Conservation (phyloP, 176 grass and related monocot genomes). For the Avena atlantica region DNA sequence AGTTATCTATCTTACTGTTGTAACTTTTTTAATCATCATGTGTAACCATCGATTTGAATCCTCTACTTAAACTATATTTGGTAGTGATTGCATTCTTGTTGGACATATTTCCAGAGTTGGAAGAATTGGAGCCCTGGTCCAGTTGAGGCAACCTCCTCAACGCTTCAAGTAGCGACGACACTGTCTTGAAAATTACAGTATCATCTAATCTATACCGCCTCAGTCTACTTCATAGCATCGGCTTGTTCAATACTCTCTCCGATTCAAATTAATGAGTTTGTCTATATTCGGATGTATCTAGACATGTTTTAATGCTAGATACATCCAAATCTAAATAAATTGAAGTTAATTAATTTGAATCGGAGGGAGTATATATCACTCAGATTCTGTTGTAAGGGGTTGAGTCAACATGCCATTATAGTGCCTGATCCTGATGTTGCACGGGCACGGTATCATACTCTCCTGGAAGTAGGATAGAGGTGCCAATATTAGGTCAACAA, state of each 20-base stretch:
- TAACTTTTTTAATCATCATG: too few species aligned
- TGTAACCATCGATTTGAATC: too few species aligned
- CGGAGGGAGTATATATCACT: neutral
- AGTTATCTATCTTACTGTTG: too few species aligned
- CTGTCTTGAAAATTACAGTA: conserved; percentile 61
- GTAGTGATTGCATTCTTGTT: neutral
- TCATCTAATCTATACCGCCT: neutral
- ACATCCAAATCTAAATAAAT: too few species aligned
- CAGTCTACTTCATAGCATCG: neutral
- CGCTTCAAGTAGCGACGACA: conserved; percentile 94
- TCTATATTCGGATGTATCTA: too few species aligned
- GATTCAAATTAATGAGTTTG: too few species aligned
- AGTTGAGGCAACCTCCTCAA: conserved; percentile 95
- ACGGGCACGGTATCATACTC: conserved; percentile 79
- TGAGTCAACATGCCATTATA: conserved; percentile 70
- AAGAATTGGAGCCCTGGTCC: conserved; percentile 98
- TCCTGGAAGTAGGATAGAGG: conserved; percentile 56
- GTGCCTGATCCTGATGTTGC: conserved; percentile 81
- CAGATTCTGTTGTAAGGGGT: neutral
- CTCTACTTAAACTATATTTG: too few species aligned
- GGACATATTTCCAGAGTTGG: conserved; percentile 65
- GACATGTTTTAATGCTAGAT: too few species aligned
- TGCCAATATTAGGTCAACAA: conserved; percentile 19
- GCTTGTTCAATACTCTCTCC: neutral
- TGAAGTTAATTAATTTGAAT: too few species aligned